phyloP scores from a whole-genome alignment of 108 stramenopile genomes.

The Skeletonema tropicum region DNA sequence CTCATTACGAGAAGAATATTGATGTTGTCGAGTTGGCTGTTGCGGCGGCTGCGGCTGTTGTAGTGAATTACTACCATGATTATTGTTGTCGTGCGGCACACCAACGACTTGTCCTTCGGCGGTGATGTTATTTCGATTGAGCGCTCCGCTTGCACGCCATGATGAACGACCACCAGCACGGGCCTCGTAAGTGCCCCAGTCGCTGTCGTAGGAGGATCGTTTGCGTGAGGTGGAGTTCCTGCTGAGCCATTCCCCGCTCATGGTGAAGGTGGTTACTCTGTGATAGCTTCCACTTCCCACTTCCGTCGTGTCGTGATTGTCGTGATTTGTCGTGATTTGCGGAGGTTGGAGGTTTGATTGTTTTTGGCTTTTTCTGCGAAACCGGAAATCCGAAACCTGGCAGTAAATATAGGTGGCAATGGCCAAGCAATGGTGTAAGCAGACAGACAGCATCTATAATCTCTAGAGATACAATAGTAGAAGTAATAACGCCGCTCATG shows the following conservation, averaged over 20 bases:
- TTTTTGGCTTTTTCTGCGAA: no score
- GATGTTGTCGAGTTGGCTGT: constrained; percentile 1
- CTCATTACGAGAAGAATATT: background rate
- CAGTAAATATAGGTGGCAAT: no score
- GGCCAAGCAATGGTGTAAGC: no score
- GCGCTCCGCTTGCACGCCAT: background rate
- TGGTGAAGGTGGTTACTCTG: background rate
- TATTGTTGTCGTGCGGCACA: constrained; percentile 3
- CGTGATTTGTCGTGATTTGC: no score
- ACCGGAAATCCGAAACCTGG: no score
- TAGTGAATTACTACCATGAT: background rate
- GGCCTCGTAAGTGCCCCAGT: constrained; percentile 35
- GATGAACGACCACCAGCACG: constrained; percentile 16
- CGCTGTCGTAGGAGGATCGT: constrained; percentile 22
- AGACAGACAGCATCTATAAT: no score
- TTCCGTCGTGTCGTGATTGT: no score
- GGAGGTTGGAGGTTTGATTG: no score
- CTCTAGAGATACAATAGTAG: no score
- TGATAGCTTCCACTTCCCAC: no score
- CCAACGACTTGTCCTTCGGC: constrained; percentile 32
- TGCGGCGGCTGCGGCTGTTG: background rate
- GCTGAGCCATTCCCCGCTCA: constrained; percentile 23
- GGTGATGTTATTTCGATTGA: constrained; percentile 17
- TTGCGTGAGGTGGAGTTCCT: constrained; percentile 24
- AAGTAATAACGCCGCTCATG: no score